A percentile compares a stretch with the other conserved stretches of the same genome.
phyloP scores from a whole-genome alignment of 805 yeast species.

The Saturnispora besseyi region DNA sequence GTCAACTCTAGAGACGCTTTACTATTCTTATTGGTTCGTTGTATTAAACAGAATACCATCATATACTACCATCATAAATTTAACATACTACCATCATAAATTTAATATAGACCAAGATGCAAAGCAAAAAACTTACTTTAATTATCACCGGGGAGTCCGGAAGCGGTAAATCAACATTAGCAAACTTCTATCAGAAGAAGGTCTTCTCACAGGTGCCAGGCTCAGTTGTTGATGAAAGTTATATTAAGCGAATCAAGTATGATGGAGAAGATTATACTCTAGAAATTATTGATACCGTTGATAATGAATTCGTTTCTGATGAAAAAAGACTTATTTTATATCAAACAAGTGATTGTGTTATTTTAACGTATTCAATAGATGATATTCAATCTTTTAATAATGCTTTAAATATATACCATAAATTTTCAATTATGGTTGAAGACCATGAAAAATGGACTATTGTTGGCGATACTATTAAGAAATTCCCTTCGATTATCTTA shows the following conservation, averaged over 20 bases:
- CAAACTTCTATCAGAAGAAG: constrained; percentile 18
- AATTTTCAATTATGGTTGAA: constrained; percentile 30
- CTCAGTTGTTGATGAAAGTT: constrained; percentile 24
- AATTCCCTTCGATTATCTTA: constrained; percentile 29
- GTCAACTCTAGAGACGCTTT: not conserved
- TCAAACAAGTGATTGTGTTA: constrained; percentile 37
- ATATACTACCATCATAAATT: not conserved
- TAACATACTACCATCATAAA: not conserved
- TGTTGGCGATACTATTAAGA: constrained; percentile 2
- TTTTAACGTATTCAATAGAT: constrained; percentile 42
- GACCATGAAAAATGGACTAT: constrained; percentile 3
- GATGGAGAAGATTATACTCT: constrained; percentile 32
- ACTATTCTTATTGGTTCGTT: not conserved
- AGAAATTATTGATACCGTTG: constrained; percentile 78
- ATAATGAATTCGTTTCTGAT: constrained; percentile 49
- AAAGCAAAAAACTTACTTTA: constrained; percentile 15
- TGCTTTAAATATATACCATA: constrained; percentile 8
- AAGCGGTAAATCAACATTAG: constrained; percentile 27
- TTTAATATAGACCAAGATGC: not conserved
- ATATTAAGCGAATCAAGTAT: constrained; percentile 18
- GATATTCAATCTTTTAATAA: constrained; percentile 21
- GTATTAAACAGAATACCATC: not conserved
- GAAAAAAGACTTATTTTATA: constrained; percentile 13
- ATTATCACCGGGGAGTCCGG: constrained; percentile 26
- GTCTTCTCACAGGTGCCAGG: constrained; percentile 19